Base-by-base conservation (phyloP, 2,329 filamentous ascomycete genomes). In the Rhexocercosporidium sp. region DNA sequence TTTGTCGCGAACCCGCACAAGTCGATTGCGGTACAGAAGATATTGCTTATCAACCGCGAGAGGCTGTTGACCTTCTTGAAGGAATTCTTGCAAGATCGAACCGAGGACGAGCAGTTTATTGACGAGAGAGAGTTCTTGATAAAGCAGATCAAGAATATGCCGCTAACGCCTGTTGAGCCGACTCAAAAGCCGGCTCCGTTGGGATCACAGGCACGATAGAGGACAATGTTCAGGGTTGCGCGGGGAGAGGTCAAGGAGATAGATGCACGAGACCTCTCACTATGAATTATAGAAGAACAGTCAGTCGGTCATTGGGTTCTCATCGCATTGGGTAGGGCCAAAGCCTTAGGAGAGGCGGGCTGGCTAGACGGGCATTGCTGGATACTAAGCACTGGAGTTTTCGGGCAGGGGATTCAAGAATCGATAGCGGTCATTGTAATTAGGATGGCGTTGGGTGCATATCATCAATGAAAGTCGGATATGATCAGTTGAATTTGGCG, bases 1-100 rank as follows among this genome's bases (percentile, higher is more conserved):
- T 99, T 99, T 80, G 96, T 98, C 63, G 96, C 96, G 68, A 99
- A 99, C 78, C 96, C 96, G 8, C 94, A 98, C 83, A 99, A 99
- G 82, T 97, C 93, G n/a, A 85, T 95, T 68, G 93, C 94, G 39
- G 96, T 99, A 59, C 94, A 97, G 78, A 93, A 95, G 78, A 97
- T 99, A 76, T 83, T 99, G 71, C 90, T 98, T 73, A 97, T 97
- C 87, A 99, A 99, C 78, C 89, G 94, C 66, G 94, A 97, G 71
- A 92, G 95, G 75, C 85, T 99, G 20, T 83, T 99, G 60, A 90
- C 88, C 69, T 99, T 99, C 79, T 81, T 99, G 62, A 92, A 93
- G 8, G 91, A 92, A 70, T 99, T 99, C 77, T 85, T 99, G 39
- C 94, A 97, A 76, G 96, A 98, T 76, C 88, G 96, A 64, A 97